Base-by-base conservation (phyloP, 805 yeast genomes). In the Candida alai region DNA sequence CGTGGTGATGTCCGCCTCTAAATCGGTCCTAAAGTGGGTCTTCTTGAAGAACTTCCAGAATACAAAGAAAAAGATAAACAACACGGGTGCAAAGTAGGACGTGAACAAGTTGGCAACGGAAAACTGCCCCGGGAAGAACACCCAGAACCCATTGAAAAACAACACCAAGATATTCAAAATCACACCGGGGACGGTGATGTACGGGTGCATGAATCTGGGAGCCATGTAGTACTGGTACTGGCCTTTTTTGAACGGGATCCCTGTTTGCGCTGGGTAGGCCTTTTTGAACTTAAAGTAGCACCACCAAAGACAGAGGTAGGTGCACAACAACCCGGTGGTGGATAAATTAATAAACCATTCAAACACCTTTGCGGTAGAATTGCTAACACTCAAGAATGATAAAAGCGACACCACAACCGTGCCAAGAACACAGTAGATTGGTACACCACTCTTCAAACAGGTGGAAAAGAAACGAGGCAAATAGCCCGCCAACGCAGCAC, bases 111-210 rank as follows among this genome's bases (percentile, higher is more conserved):
- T 52, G 14, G 63, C 56, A 19, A 48, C 64, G 2, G 58, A 37
- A 24, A 58, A 52, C 34, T 55, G 45, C 14, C 62, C 63, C 1
- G 67, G 66, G 54, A 62, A 61, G 33, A 62, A 62, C 6, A 60
- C 45, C 63, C 64, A 58, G 46, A 62, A 62, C 12, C 75, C 76
- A 36, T 62, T 61, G 51, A 60, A 62, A 21, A 62, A 41, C 25
- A 62, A 48, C 22, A 62, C 53, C 12, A 51, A 6, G 6, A 41
- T 23, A 41, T 46, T 52, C 28, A 60, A 32, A 22, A 48, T 42
- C 12, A 37, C 38, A 5, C 55, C 59, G 18, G 54, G 47, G 24
- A 54, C 51, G 4, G 58, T 43, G 45, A 51, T 42, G 30, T 40
- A 50, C 31, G 62, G 62, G 29, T 49, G 50, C 18, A 54, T 48